Evolutionary conservation across 73 alveolate species (phyloP), one percentile per base, ranked within the genome.

Genomic region (Stentor coeruleus): DNA sequence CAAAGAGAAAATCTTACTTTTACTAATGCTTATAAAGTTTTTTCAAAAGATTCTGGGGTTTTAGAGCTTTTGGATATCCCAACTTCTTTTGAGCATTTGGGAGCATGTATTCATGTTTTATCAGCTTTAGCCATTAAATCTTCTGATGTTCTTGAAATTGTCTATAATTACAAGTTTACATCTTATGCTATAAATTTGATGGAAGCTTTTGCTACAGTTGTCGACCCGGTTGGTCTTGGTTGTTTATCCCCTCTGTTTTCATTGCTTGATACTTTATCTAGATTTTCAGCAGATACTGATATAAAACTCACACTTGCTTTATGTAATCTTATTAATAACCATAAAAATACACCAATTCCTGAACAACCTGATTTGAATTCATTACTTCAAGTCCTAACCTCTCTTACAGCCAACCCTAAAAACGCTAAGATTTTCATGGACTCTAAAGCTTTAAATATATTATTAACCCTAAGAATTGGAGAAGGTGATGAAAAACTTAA

Each of bases 41-140:
- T n/a, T n/a, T 11, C 28, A 11, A 49, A 49, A 49, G 20, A 6
- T 49, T 49, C 66, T 11, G n/a, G n/a, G n/a, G 28, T 20, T 57
- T 26, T 66, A 26, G 79, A 66, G 39, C 79, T 66, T 11, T 66
- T 66, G n/a, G 42, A 20, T 14, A 33, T 66, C 0, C 79, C 79
- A 1, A 26, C 79, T 26, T 28, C 36, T 33, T 66, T 66, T 66
- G 79, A 66, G 39, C 79, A 66, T 28, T 33, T 66, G n/a, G 14
- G 42, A 20, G 79, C 79, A 28, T 66, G 26, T 15, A 20, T 66
- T 26, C 36, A 20, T 14, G 39, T 66, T 66, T 31, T 66, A 28
- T 66, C 79, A 66, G 79, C 33, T 2, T 66, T 66, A 66, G n/a
- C 39, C 0, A 14, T 15, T 1, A 66, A 66, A 33, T 66, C 79